These are phyloP conservation scores for Mycena sp. DNA, from an alignment of 1,284 basidiomycete species.

Conservation along the genomic window DNA sequence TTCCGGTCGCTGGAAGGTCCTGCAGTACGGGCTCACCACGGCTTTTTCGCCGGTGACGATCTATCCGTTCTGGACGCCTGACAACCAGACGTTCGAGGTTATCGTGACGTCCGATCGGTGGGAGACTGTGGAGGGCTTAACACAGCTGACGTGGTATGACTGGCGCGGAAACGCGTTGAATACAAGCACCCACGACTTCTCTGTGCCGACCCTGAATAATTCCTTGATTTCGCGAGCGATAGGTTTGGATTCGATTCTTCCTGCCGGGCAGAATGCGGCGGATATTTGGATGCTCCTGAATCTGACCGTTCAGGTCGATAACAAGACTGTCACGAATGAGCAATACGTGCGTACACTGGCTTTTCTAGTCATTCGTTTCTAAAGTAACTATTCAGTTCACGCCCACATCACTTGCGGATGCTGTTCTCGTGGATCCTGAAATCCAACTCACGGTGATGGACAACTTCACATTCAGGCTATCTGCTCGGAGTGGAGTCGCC, in stretches of 20 bases:
- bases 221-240: conserved; percentile 52
- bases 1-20: conserved; percentile 70
- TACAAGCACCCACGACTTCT: conserved; percentile 50
- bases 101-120: conserved; percentile 61
- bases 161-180: conserved; percentile 58
- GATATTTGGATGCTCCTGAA: conserved; percentile 65
- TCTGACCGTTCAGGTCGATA: conserved; percentile 56
- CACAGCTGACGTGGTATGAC: conserved; percentile 67
- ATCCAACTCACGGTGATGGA: conserved; percentile 47
- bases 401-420: conserved; percentile 57
- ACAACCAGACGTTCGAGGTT: conserved; percentile 58
- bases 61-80: conserved; percentile 64
- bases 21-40: conserved; percentile 60
- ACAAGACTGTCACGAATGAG: conserved; percentile 57
- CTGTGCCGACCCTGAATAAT: conserved; percentile 60
- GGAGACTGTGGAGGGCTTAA: conserved; percentile 57
- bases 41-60: conserved; percentile 60
- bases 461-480: conserved; percentile 59
- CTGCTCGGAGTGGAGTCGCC: conserved; percentile 62
- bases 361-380: neutral
- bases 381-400: conserved; percentile 53
- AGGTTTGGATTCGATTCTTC: conserved; percentile 56
- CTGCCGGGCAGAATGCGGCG: conserved; percentile 47
- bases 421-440: conserved; percentile 56
- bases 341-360: conserved; percentile 59